Percentiles rank a stretch among this genome's conserved stretches.
phyloP scores from a whole-genome alignment of 2,329 filamentous ascomycete species.

The Phyllosticta capitalensis region DNA sequence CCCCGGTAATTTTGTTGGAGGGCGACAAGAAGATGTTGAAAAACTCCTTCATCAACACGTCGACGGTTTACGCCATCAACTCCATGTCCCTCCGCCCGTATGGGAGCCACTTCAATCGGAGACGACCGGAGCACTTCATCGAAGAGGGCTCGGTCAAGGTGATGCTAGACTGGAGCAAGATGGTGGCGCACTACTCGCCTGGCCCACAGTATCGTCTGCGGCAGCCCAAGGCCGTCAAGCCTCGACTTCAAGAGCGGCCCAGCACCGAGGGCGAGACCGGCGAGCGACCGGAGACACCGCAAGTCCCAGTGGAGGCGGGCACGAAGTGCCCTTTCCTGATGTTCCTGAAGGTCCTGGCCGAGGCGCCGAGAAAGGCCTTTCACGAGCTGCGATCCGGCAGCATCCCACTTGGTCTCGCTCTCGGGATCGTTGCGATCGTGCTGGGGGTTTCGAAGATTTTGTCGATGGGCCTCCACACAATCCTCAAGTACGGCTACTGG shows the following conservation, averaged over 20 bases:
- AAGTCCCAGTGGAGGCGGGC: not conserved
- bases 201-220: constrained; percentile 15
- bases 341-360: not conserved
- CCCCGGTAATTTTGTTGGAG: constrained; percentile 12
- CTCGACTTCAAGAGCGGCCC: not conserved
- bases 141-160: constrained; percentile 15
- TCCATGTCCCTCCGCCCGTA: constrained; percentile 10
- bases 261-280: not conserved
- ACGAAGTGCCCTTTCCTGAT: not conserved
- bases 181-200: constrained; percentile 21
- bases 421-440: not conserved
- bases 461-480: not conserved
- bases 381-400: not conserved
- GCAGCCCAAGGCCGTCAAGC: not conserved
- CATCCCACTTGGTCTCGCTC: not conserved
- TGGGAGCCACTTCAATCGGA: not conserved
- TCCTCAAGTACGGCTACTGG: not conserved
- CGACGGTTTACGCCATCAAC: constrained; percentile 25
- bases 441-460: not conserved
- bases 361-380: not conserved
- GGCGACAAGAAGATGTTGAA: constrained; percentile 19
- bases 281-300: not conserved
- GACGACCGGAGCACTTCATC: not conserved
- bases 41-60: constrained; percentile 26
- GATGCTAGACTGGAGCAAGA: constrained; percentile 20